These are phyloP conservation scores for Olyra latifolia DNA, from an alignment of 176 grass and related monocot genomes.

Conservation along the genomic window DNA sequence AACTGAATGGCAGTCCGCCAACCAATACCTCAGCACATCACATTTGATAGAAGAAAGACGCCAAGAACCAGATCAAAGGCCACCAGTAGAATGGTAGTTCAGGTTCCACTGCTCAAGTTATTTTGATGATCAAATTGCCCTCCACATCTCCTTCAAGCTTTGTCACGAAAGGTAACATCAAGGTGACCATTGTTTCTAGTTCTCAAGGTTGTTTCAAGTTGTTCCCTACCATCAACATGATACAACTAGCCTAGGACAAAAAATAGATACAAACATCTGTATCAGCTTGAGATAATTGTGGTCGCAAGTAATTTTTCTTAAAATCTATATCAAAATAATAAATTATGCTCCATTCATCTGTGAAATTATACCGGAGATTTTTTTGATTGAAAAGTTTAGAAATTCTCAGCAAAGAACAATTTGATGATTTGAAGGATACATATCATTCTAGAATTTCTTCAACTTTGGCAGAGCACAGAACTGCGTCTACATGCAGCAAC, in stretches of 20 bases:
- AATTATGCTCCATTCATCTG: conserved; percentile 10
- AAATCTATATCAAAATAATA: background rate
- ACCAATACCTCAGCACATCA: background rate
- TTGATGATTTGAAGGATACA: background rate
- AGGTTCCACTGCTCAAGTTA: background rate
- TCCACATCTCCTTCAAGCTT: conserved; percentile 4
- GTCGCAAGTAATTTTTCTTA: background rate
- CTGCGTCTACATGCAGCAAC: conserved; percentile 28
- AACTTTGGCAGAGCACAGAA: conserved; percentile 17
- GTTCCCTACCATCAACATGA: background rate
- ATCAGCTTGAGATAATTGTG: background rate
- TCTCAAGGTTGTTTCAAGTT: conserved; percentile 8
- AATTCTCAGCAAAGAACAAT: conserved; percentile 9
- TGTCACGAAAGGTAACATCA: background rate
- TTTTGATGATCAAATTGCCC: background rate
- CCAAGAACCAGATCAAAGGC: background rate
- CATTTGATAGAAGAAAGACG: conserved; percentile 22
- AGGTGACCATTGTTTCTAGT: background rate
- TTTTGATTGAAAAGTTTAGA: background rate
- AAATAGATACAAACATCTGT: background rate
- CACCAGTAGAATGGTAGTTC: background rate
- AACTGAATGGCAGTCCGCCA: background rate
- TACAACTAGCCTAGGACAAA: background rate
- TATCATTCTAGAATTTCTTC: conserved; percentile 13
- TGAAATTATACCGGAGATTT: background rate